Conservation (phyloP, 352 stramenopile species). For the Blastocystis hominis region DNA sequence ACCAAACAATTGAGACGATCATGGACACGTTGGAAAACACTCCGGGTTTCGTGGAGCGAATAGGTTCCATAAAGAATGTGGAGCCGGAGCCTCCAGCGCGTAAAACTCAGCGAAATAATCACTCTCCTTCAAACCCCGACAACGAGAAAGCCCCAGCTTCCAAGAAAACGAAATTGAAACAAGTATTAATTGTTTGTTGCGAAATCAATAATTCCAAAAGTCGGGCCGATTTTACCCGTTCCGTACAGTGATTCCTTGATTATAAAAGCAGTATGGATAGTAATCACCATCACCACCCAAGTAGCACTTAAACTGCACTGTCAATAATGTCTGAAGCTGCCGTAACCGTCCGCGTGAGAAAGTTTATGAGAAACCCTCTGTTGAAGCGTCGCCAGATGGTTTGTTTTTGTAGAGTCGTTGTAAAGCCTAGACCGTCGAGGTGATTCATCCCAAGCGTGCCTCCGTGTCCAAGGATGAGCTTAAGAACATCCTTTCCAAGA, state of each 20-base stretch:
- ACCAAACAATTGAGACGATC: neutral
- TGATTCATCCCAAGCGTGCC: slow-evolving; percentile 35
- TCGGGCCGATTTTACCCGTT: neutral
- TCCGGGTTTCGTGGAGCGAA: neutral
- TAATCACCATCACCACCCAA: neutral
- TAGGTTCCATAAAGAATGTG: neutral
- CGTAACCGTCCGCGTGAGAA: slow-evolving; percentile 54
- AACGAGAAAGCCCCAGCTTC: neutral
- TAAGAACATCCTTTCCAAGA: slow-evolving; percentile 58
- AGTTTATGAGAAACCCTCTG: slow-evolving; percentile 59
- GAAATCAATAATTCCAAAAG: neutral
- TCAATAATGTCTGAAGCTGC: slow-evolving; percentile 54
- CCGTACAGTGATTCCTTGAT: neutral
- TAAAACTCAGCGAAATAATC: neutral
- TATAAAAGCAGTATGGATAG: neutral
- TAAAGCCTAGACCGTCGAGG: slow-evolving; percentile 46
- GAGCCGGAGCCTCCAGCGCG: neutral
- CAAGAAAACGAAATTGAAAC: neutral
- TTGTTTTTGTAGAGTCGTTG: neutral
- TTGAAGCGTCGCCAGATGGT: slow-evolving; percentile 57
- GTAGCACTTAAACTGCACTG: slow-evolving; percentile 24
- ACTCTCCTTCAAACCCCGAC: neutral
- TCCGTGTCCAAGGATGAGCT: slow-evolving; percentile 59
- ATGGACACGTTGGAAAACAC: neutral
- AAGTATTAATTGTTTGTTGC: neutral